Conservation (phyloP, 2,329 filamentous ascomycete species). For the Botrytis pseudocinerea region DNA sequence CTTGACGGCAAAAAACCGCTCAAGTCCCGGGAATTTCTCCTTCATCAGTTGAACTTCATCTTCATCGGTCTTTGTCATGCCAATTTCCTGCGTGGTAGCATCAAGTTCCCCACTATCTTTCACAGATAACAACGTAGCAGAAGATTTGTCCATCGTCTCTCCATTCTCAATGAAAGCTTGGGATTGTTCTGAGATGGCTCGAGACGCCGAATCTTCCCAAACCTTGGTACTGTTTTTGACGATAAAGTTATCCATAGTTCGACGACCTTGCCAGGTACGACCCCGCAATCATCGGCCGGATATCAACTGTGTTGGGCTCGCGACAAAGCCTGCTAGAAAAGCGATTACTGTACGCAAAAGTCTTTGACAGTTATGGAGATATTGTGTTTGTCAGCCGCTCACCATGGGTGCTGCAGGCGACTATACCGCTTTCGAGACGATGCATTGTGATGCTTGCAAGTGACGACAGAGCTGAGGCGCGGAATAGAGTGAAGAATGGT, state of each 20-base stretch:
- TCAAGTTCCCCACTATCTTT: neutral
- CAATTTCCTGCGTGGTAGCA: neutral
- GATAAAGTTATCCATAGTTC: neutral
- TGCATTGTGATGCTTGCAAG: constrained; percentile 10
- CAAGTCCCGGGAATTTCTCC: neutral
- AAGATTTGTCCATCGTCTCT: neutral
- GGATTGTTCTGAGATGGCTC: neutral
- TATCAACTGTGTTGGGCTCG: neutral
- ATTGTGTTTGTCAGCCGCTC: neutral
- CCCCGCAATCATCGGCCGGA: neutral
- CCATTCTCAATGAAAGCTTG: neutral
- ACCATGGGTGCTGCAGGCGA: constrained; percentile 1
- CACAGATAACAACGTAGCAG: neutral
- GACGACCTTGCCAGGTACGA: neutral
- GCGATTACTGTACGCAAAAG: neutral
- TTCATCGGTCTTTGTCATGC: neutral
- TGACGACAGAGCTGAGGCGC: neutral
- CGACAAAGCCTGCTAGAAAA: neutral
- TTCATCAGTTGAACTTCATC: neutral
- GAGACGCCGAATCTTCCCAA: neutral
- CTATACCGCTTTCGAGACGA: constrained; percentile 9
- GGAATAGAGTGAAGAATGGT: neutral
- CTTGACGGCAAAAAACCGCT: neutral
- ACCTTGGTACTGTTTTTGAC: neutral
- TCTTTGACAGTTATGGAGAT: neutral